phyloP scores from a whole-genome alignment of 139 green algal species.

The Asterochloris sp. region DNA sequence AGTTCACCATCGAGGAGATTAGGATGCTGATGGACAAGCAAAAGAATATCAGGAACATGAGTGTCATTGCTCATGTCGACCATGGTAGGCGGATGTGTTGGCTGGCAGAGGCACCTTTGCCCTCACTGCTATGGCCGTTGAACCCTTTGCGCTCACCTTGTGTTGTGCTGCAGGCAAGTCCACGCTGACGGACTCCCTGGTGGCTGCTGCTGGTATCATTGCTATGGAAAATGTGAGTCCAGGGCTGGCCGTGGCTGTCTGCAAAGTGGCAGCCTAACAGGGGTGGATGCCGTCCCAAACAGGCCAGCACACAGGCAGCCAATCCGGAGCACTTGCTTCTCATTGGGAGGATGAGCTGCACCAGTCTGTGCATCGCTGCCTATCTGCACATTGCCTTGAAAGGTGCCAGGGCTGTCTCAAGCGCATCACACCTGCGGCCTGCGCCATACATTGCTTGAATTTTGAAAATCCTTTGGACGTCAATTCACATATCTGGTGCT shows the following conservation, averaged over 20 bases:
- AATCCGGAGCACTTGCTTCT: no score
- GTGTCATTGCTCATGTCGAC: constrained; percentile 91
- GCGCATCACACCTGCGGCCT: no score
- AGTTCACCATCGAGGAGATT: constrained; percentile 80
- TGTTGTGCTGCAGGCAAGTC: constrained; percentile 76
- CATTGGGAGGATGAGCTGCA: no score
- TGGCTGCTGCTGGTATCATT: constrained; percentile 99
- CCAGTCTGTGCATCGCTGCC: no score
- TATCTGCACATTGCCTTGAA: no score
- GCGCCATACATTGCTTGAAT: no score
- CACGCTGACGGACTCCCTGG: constrained; percentile 96
- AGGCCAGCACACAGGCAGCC: not conserved
- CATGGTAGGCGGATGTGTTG: constrained; percentile 54
- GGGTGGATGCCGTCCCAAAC: not conserved
- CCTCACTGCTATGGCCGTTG: no score
- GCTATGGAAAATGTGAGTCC: constrained; percentile 80
- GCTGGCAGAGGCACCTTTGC: no score
- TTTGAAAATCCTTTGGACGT: no score
- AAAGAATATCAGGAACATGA: constrained; percentile 86
- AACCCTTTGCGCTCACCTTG: no score
- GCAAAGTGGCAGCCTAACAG: not conserved
- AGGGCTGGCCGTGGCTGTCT: not conserved
- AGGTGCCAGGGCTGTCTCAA: no score
- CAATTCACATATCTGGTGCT: not conserved
- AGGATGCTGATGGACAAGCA: constrained; percentile 85